Percentiles rank a stretch among this genome's conserved stretches.
phyloP scores from a whole-genome alignment of 768 basidiomycete genomes.

The Lentinula lateritia region DNA sequence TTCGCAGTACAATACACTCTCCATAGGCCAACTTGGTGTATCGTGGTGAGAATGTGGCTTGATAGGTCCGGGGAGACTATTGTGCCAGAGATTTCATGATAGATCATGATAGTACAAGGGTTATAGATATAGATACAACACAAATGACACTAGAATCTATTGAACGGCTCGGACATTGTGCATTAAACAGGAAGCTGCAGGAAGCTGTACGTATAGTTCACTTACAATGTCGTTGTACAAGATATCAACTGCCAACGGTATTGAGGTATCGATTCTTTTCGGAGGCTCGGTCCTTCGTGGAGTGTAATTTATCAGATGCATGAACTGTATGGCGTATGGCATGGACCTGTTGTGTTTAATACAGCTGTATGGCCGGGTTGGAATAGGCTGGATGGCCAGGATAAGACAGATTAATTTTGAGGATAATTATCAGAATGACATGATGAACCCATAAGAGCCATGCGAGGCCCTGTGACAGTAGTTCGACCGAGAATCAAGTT shows the following conservation, averaged over 20 bases:
- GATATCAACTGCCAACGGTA: too few species aligned
- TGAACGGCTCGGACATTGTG: background rate
- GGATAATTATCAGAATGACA: background rate
- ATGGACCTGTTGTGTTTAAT: background rate
- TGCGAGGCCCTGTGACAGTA: background rate
- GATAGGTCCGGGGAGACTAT: background rate
- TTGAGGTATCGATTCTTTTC: background rate
- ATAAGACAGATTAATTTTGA: background rate
- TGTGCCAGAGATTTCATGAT: slow-evolving; percentile 2
- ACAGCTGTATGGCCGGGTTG: background rate
- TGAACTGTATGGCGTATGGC: background rate
- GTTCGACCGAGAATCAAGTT: background rate
- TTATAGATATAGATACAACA: background rate
- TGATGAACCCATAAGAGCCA: background rate
- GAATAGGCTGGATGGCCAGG: slow-evolving; percentile 1
- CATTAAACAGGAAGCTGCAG: background rate
- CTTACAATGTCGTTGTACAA: background rate
- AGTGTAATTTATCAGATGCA: background rate
- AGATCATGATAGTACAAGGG: background rate
- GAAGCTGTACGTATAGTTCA: background rate
- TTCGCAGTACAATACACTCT: background rate
- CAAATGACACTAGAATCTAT: background rate
- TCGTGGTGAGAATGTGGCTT: background rate
- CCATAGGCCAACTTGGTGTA: background rate
- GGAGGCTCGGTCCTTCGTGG: background rate